Percentiles rank a stretch among this genome's conserved stretches.
Conservation (phyloP, 2,329 filamentous ascomycete species). For the Claviceps pazoutovae region DNA sequence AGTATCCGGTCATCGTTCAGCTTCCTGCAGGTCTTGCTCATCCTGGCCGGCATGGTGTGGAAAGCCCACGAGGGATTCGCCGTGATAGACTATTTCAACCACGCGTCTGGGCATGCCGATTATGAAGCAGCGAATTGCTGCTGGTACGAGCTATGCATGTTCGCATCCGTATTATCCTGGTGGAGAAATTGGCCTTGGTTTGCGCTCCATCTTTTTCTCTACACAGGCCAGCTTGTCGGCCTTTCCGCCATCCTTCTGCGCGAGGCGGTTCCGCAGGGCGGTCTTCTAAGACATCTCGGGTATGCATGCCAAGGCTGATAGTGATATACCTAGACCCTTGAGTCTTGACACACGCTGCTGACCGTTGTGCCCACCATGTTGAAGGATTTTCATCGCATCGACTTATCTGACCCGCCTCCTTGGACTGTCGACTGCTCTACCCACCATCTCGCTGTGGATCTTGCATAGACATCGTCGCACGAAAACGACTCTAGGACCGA, state of each 20-base stretch:
- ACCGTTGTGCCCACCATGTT: background rate
- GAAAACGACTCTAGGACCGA: too few relatives aligned
- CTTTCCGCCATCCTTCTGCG: constrained; percentile 4
- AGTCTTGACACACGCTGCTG: too few relatives aligned
- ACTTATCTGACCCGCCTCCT: background rate
- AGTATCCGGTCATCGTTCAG: background rate
- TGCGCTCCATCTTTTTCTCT: constrained; percentile 7
- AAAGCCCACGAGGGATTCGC: constrained; percentile 5
- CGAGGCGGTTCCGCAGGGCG: background rate
- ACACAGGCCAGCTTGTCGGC: constrained; percentile 5
- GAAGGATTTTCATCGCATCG: background rate
- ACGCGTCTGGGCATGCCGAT: too few relatives aligned
- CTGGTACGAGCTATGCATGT: background rate
- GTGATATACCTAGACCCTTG: too few relatives aligned
- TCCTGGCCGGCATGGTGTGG: constrained; percentile 2
- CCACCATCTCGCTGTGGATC: background rate
- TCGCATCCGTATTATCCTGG: background rate
- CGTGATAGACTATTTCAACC: background rate
- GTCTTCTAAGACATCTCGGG: too few relatives aligned
- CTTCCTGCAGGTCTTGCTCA: constrained; percentile 3
- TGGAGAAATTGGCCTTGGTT: constrained; percentile 7
- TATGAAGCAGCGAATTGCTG: background rate
- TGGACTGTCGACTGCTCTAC: background rate
- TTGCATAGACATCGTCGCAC: background rate
- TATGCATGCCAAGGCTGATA: too few relatives aligned